phyloP scores from a whole-genome alignment of 1,139 yeast genomes.

The Yamadazyma atmosphaerica region DNA sequence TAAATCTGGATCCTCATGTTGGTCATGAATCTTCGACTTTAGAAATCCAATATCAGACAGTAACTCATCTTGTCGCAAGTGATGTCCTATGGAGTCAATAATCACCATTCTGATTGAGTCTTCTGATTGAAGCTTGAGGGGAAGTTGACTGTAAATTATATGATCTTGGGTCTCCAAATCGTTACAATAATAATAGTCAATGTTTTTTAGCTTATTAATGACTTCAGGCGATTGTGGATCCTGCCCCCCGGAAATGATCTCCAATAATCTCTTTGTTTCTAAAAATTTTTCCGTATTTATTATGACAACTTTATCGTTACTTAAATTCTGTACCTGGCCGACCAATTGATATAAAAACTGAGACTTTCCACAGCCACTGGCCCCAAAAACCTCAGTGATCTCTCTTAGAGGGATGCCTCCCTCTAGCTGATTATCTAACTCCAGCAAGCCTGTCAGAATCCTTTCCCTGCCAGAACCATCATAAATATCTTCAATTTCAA shows the following conservation, averaged over 20 bases:
- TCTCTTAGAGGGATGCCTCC: constrained; percentile 73
- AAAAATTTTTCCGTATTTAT: constrained; percentile 76
- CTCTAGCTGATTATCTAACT: constrained; percentile 55
- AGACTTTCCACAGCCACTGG: constrained; percentile 83
- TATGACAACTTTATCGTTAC: constrained; percentile 48
- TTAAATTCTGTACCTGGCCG: constrained; percentile 49
- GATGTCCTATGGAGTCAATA: constrained; percentile 87
- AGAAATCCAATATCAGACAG: constrained; percentile 31
- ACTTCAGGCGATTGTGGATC: constrained; percentile 13
- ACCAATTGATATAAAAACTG: constrained; percentile 70
- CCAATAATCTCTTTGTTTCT: constrained; percentile 60
- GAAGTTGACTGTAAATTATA: constrained; percentile 69
- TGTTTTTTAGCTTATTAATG: constrained; percentile 47
- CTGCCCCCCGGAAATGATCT: constrained; percentile 16
- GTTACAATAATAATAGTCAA: constrained; percentile 63
- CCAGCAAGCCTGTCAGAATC: constrained; percentile 56
- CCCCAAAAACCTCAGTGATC: constrained; percentile 81
- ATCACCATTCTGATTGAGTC: constrained; percentile 52
- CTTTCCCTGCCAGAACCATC: not conserved
- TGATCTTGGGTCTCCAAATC: constrained; percentile 77
- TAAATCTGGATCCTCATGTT: constrained; percentile 19
- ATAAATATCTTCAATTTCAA: not conserved
- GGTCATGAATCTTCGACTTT: constrained; percentile 21
- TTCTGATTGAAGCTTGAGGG: constrained; percentile 46
- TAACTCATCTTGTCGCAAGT: constrained; percentile 65